Percentiles rank a stretch among this genome's conserved stretches.
Conservation (phyloP, 345 rosid species). For the Eucalyptus virginea region DNA sequence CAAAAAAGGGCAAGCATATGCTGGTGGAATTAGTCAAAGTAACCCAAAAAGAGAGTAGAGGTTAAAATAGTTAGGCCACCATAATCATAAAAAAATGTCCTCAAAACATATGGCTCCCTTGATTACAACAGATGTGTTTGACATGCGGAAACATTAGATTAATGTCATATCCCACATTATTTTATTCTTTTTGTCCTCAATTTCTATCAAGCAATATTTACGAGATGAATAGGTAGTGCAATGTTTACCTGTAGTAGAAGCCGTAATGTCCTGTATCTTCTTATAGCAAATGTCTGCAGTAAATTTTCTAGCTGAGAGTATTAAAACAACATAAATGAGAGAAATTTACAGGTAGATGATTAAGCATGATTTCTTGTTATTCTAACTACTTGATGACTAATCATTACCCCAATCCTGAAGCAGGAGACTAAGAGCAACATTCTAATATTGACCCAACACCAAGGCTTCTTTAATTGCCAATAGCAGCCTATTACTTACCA, state of each 20-base stretch:
- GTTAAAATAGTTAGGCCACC: background rate
- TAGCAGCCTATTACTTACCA: background rate
- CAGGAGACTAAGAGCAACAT: background rate
- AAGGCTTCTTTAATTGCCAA: background rate
- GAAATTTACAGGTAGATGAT: background rate
- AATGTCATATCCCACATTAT: background rate
- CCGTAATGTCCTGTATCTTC: background rate
- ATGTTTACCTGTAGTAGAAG: background rate
- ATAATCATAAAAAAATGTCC: background rate
- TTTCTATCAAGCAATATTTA: background rate
- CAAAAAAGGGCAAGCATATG: background rate
- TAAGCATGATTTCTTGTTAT: background rate
- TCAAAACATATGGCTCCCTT: background rate
- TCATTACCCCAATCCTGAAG: background rate
- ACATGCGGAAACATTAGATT: background rate
- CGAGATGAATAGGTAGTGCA: background rate
- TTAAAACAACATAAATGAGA: background rate
- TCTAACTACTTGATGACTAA: background rate
- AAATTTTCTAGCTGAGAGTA: background rate
- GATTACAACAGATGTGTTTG: background rate
- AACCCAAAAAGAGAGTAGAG: background rate
- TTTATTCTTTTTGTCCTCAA: background rate
- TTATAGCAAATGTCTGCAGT: background rate
- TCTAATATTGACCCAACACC: background rate
- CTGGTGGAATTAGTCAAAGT: background rate